These are phyloP conservation scores for Fibroporia radiculosa DNA, from an alignment of 768 basidiomycete genomes.

Conservation along the genomic window DNA sequence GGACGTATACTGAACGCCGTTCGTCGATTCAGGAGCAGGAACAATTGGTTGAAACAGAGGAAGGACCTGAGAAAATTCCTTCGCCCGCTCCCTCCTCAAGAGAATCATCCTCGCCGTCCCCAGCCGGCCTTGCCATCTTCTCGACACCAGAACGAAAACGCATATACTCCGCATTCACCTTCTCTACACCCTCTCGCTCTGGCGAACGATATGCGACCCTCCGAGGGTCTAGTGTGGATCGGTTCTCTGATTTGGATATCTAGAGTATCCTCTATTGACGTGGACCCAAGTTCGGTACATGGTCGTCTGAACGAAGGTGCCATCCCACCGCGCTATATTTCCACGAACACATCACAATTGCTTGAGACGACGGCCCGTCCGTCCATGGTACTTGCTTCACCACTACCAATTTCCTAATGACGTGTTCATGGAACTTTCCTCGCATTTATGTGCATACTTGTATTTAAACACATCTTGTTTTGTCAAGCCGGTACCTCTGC, in stretches of 20 bases:
- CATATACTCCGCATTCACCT: slow-evolving; percentile 71
- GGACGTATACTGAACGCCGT: not conserved
- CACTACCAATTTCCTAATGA: too few relatives aligned
- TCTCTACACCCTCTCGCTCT: slow-evolving; percentile 63
- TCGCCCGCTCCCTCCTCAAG: slow-evolving; percentile 7
- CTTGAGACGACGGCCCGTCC: too few relatives aligned
- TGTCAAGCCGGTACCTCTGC: too few relatives aligned
- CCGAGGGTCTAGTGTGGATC: slow-evolving; percentile 15
- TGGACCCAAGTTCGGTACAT: too few relatives aligned
- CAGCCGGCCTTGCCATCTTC: slow-evolving; percentile 30
- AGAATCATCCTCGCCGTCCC: slow-evolving; percentile 18
- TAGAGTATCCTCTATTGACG: too few relatives aligned
- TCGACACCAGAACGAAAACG: slow-evolving; percentile 69
- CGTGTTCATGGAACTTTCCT: too few relatives aligned
- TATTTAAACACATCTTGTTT: too few relatives aligned
- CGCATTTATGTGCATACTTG: too few relatives aligned
- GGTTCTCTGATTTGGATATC: not conserved
- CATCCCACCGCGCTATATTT: too few relatives aligned
- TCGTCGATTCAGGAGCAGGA: not conserved
- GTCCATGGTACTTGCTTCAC: too few relatives aligned
- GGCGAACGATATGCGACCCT: slow-evolving; percentile 39
- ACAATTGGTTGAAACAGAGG: slow-evolving; percentile 6
- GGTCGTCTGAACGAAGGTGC: too few relatives aligned
- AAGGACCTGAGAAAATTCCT: slow-evolving; percentile 2
- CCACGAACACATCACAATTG: too few relatives aligned